Evolutionary conservation across 164 flowering plant genomes (phyloP).

Genomic region (Vitis amurensis): DNA sequence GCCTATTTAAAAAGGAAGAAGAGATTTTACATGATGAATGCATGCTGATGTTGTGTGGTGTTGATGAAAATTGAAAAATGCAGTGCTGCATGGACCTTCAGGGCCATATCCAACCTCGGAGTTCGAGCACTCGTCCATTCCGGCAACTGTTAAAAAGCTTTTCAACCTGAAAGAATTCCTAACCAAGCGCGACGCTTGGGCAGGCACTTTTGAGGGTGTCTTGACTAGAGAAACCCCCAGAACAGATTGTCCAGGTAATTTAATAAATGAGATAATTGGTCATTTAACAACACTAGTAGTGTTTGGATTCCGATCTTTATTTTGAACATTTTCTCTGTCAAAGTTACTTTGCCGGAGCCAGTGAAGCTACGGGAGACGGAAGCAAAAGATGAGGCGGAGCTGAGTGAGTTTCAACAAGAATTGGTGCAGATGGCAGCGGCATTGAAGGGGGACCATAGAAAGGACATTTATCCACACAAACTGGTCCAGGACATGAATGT

Average conservation of each 20-base stretch:
- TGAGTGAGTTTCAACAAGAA: slow-evolving; percentile 71
- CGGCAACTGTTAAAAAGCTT: slow-evolving; percentile 84
- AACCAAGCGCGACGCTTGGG: slow-evolving; percentile 90
- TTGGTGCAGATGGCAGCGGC: slow-evolving; percentile 67
- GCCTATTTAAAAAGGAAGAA: no score
- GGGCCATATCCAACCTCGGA: slow-evolving; percentile 77
- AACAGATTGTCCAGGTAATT: slow-evolving; percentile 80
- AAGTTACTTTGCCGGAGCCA: slow-evolving; percentile 59
- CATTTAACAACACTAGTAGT: no score
- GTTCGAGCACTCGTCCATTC: slow-evolving; percentile 86
- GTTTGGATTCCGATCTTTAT: background rate
- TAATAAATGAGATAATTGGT: background rate
- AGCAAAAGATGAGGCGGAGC: slow-evolving; percentile 40
- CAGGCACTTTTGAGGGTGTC: slow-evolving; percentile 72
- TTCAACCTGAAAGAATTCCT: slow-evolving; percentile 64
- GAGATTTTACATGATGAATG: no score
- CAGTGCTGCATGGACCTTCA: slow-evolving; percentile 76
- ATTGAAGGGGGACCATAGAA: slow-evolving; percentile 58
- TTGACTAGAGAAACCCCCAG: slow-evolving; percentile 61
- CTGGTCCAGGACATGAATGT: slow-evolving; percentile 66
- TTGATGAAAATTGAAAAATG: slow-evolving; percentile 9
- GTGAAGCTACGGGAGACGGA: slow-evolving; percentile 36
- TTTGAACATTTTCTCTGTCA: background rate
- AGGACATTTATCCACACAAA: slow-evolving; percentile 49
- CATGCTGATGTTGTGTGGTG: no score